Percentiles rank a stretch among this genome's conserved stretches.
phyloP scores from a whole-genome alignment of 2,329 filamentous ascomycete species.

The Pezicula carpinea region DNA sequence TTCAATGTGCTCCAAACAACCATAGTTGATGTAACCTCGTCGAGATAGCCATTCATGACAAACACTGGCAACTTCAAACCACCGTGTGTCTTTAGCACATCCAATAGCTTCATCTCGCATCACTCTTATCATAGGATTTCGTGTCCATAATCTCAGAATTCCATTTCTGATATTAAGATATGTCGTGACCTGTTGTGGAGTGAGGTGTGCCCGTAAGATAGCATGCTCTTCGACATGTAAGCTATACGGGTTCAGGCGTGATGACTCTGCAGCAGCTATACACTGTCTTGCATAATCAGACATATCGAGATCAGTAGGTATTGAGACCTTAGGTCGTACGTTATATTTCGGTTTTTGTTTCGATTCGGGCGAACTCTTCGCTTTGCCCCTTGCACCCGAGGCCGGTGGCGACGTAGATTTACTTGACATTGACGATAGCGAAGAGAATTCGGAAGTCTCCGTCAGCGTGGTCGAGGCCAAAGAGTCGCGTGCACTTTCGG shows the following conservation, averaged over 20 bases:
- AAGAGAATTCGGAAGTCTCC: slow-evolving; percentile 43
- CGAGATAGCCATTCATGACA: slow-evolving; percentile 91
- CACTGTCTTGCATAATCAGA: slow-evolving; percentile 88
- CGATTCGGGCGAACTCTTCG: slow-evolving; percentile 19
- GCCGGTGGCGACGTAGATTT: slow-evolving; percentile 59
- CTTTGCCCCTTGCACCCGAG: slow-evolving; percentile 28
- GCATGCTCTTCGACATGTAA: slow-evolving; percentile 81
- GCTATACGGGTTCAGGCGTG: slow-evolving; percentile 82
- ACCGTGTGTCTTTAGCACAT: slow-evolving; percentile 80
- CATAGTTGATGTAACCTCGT: slow-evolving; percentile 93
- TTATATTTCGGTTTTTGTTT: slow-evolving; percentile 43
- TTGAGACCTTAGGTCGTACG: slow-evolving; percentile 73
- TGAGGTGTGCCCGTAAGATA: slow-evolving; percentile 76
- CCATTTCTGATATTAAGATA: slow-evolving; percentile 96
- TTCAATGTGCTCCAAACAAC: slow-evolving; percentile 69
- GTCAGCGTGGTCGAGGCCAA: slow-evolving; percentile 50
- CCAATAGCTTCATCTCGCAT: slow-evolving; percentile 82
- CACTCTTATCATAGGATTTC: slow-evolving; percentile 78
- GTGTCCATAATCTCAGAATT: slow-evolving; percentile 84
- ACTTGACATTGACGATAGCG: slow-evolving; percentile 53
- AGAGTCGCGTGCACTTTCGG: slow-evolving; percentile 34
- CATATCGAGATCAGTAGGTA: slow-evolving; percentile 68
- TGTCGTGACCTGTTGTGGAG: slow-evolving; percentile 82
- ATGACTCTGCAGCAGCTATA: slow-evolving; percentile 83
- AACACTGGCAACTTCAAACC: slow-evolving; percentile 83